Base-by-base conservation (phyloP, 345 rosid species). In the Salix koriyanagi region DNA sequence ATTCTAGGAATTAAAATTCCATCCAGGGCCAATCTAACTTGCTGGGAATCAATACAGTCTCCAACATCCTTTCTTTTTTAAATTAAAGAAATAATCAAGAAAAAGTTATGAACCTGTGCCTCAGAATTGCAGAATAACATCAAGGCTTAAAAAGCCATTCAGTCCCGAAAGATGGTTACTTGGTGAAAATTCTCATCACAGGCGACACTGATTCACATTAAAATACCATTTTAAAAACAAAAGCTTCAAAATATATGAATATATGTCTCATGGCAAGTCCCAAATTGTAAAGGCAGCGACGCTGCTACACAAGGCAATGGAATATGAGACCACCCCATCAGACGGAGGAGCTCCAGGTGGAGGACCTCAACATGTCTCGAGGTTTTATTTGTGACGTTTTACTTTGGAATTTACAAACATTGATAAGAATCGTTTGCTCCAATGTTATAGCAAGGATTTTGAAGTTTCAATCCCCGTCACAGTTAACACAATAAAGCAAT, bases 161-260 rank as follows among this genome's bases (percentile, higher is more conserved):
- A 85, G 90, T 87, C 88, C 88, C 87, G 85, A 87, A 87, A 85
- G 88, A 85, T 84, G 88, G 84, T 85, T 21, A 64, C 68, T 78
- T 80, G 2, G n/a, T 60, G 60, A 32, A 2, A 16, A 72, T 11
- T 85, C 14, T 88, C 86, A 39, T 81, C 90, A 85, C 50, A 7
- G 90, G 86, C 87, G 32, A 58, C 18, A 46, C 15, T 10, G 5
- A 36, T 37, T 19, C 7, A 25, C 41, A 25, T 58, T 58, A 10
- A 52, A 7, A 46, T 0, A 46, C 4, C 1, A 12, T 46, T 46
- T 52, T 6, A 6, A 19, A 79, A 41, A 7, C 39, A 60, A 15
- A 10, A 12, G 5, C 21, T 23, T 19, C n/a, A 7, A 23, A 2
- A 23, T 25, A 23, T 11, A 4, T 25, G 25, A 58, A 58, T 58